Conservation (phyloP, 192 early-diverging fungal genomes). For the Rhizoclosmatium globosum region DNA sequence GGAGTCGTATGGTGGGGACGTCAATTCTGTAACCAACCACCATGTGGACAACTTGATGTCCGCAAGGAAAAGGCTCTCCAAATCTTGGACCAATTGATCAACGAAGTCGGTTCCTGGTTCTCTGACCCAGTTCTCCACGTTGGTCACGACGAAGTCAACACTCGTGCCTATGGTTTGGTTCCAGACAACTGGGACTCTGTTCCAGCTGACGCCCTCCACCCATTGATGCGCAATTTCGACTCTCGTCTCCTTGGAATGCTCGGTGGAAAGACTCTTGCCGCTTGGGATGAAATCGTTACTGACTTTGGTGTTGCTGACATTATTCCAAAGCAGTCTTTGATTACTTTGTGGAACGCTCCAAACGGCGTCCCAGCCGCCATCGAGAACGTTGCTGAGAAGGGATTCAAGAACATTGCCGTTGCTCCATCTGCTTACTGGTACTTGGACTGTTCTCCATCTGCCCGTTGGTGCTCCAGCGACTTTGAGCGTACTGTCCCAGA, state of each 20-base stretch:
- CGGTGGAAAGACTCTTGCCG: neutral
- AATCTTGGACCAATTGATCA: slow-evolving; percentile 68
- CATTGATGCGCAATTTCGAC: neutral
- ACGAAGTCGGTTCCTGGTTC: slow-evolving; percentile 73
- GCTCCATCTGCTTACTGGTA: neutral
- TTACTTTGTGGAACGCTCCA: slow-evolving; percentile 7
- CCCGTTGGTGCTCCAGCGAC: neutral
- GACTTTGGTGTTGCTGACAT: neutral
- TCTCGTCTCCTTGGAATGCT: neutral
- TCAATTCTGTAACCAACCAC: slow-evolving; percentile 61
- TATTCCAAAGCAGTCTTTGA: slow-evolving; percentile 11
- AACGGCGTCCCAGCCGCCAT: neutral
- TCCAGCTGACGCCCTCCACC: neutral
- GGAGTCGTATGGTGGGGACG: neutral
- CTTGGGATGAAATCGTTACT: slow-evolving; percentile 15
- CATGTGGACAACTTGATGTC: slow-evolving; percentile 75
- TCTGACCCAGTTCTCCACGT: slow-evolving; percentile 75
- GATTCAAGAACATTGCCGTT: slow-evolving; percentile 14
- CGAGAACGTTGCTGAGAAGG: neutral
- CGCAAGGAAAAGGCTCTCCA: slow-evolving; percentile 63
- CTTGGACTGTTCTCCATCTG: slow-evolving; percentile 22
- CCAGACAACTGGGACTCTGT: neutral
- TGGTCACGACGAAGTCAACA: slow-evolving; percentile 58
- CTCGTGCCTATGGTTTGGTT: neutral
- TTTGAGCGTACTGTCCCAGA: neutral